A percentile compares a stretch with the other conserved stretches of the same genome.
These are phyloP conservation scores for Globisporangium yorkense DNA, from an alignment of 352 stramenopile genomes.

Conservation along the genomic window DNA sequence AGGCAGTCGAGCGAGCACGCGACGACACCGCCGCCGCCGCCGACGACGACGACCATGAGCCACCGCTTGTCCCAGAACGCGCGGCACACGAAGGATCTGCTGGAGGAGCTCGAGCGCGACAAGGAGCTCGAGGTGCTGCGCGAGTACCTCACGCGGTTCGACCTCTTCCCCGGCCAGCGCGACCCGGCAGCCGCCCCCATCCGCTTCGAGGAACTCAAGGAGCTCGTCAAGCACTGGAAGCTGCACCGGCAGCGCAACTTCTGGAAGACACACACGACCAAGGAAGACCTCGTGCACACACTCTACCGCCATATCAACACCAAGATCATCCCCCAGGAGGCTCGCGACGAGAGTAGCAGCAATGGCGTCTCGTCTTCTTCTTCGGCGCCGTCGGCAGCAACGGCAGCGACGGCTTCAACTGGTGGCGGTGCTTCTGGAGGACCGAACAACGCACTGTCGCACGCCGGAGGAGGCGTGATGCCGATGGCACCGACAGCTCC, in stretches of 20 bases:
- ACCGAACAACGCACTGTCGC: slow-evolving; percentile 4
- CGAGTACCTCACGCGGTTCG: slow-evolving; percentile 75
- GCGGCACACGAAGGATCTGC: slow-evolving; percentile 68
- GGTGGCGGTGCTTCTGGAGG: background rate
- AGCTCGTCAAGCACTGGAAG: slow-evolving; percentile 88
- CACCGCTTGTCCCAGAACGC: slow-evolving; percentile 80
- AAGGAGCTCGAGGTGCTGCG: slow-evolving; percentile 85
- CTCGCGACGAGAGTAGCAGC: slow-evolving; percentile 33
- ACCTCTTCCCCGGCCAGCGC: slow-evolving; percentile 70
- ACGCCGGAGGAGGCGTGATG: slow-evolving; percentile 3
- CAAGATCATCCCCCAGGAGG: slow-evolving; percentile 72
- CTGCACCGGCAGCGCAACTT: slow-evolving; percentile 86
- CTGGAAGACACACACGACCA: slow-evolving; percentile 87
- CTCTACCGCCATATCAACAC: slow-evolving; percentile 86
- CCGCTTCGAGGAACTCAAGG: slow-evolving; percentile 89
- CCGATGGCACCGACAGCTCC: slow-evolving; percentile 28
- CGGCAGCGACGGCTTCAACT: background rate
- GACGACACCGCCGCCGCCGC: background rate
- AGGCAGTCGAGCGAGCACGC: background rate
- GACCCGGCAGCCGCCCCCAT: slow-evolving; percentile 73
- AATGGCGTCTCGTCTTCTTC: slow-evolving; percentile 12
- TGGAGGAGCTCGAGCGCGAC: slow-evolving; percentile 82
- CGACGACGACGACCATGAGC: slow-evolving; percentile 36
- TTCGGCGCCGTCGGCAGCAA: background rate
- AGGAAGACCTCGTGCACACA: slow-evolving; percentile 83